phyloP scores from a whole-genome alignment of 169 alveolate species.

The Plasmodium vivax region DNA sequence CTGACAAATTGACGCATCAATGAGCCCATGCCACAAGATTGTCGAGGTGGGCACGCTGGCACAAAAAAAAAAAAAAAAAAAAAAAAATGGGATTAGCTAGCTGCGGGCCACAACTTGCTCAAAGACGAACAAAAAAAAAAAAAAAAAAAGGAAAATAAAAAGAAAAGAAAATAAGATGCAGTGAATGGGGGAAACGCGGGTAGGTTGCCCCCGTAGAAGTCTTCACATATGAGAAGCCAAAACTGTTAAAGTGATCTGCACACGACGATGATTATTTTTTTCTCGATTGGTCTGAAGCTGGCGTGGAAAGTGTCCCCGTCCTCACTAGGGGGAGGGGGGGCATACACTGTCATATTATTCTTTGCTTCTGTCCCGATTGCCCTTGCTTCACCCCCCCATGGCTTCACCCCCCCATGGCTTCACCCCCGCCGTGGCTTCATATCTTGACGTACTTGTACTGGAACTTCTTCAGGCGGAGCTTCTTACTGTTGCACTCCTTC shows the following conservation, averaged over 20 bases:
- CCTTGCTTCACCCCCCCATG: neutral
- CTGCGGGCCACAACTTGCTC: neutral
- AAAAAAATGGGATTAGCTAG: neutral
- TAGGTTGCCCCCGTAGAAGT: neutral
- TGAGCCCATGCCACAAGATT: neutral
- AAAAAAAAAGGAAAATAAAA: neutral
- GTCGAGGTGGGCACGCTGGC: neutral
- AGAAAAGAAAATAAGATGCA: neutral
- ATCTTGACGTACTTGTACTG: conserved; percentile 55
- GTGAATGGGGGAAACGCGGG: neutral
- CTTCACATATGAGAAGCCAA: neutral
- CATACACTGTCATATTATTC: neutral
- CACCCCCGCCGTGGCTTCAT: neutral
- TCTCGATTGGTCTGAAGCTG: neutral
- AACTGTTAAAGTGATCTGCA: neutral
- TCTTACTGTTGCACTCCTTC: conserved; percentile 30
- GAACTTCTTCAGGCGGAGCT: conserved; percentile 16
- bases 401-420: neutral
- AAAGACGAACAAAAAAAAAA: neutral
- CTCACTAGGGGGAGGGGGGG: neutral
- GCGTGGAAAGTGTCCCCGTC: neutral
- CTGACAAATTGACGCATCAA: neutral
- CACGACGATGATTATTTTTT: neutral
- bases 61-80: conserved; percentile 6
- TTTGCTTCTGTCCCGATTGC: neutral